Conservation (phyloP, 306 rosid genomes). For the Quercus mongolica region DNA sequence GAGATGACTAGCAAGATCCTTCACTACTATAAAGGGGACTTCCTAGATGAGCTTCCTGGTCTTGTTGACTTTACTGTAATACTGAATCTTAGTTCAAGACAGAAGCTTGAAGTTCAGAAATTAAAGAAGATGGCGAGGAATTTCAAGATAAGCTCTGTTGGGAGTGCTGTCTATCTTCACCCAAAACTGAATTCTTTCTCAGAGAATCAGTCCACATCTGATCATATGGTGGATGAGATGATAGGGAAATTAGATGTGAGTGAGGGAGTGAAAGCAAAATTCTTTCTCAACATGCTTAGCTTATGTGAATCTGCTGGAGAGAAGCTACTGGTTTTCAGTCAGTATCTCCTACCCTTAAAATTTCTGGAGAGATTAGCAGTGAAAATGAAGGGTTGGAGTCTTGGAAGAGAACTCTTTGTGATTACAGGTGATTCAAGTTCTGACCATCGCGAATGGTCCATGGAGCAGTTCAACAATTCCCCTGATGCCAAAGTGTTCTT, state of each 20-base stretch:
- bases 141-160: slow-evolving; percentile 69
- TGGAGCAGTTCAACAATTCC: slow-evolving; percentile 76
- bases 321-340: slow-evolving; percentile 90
- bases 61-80: slow-evolving; percentile 72
- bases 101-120: slow-evolving; percentile 50
- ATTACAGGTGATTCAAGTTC: slow-evolving; percentile 79
- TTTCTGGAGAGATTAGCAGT: slow-evolving; percentile 68
- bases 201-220: slow-evolving; percentile 34
- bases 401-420: slow-evolving; percentile 72
- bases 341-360: slow-evolving; percentile 77
- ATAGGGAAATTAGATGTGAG: slow-evolving; percentile 42
- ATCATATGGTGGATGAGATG: slow-evolving; percentile 53
- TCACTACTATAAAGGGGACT: slow-evolving; percentile 92
- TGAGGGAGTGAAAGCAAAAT: slow-evolving; percentile 85
- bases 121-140: slow-evolving; percentile 45
- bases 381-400: slow-evolving; percentile 67
- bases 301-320: slow-evolving; percentile 70
- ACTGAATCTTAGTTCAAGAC: slow-evolving; percentile 58
- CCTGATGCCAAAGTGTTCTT: slow-evolving; percentile 74
- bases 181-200: slow-evolving; percentile 57
- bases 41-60: slow-evolving; percentile 96
- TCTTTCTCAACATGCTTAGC: slow-evolving; percentile 60
- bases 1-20: slow-evolving; percentile 89
- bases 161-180: slow-evolving; percentile 82
- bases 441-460: slow-evolving; percentile 70